Conservation (phyloP, 2,329 filamentous ascomycete species). For the Aspergillus phoenicis region DNA sequence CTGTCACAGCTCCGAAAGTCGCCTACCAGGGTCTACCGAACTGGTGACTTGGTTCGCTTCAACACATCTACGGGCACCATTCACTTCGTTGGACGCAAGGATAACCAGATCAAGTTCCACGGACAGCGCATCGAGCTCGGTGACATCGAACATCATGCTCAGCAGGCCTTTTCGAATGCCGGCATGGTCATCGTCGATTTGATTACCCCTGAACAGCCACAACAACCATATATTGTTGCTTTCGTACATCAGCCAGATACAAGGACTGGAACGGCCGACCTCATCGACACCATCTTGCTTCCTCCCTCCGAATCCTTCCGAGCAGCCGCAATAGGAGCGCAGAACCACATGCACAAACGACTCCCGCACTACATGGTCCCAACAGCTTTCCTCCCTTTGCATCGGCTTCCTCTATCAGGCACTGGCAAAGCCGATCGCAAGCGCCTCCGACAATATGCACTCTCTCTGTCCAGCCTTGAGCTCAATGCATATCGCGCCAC, state of each 20-base stretch:
- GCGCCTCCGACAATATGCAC: conserved; percentile 28
- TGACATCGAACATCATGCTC: neutral
- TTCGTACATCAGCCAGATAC: neutral
- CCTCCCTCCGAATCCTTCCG: neutral
- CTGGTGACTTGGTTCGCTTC: neutral
- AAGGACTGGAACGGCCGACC: neutral
- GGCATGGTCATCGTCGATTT: neutral
- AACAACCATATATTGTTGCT: neutral
- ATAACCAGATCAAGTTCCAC: conserved; percentile 60
- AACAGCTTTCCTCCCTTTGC: conserved; percentile 13
- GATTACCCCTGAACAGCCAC: neutral
- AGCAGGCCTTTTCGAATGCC: neutral
- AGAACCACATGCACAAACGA: neutral
- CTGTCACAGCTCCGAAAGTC: neutral
- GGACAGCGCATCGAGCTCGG: conserved; percentile 52
- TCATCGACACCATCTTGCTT: neutral
- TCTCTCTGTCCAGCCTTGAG: neutral
- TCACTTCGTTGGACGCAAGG: neutral
- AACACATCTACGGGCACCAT: neutral
- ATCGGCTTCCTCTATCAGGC: conserved; percentile 34
- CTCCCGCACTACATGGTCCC: conserved; percentile 5
- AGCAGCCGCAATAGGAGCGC: neutral
- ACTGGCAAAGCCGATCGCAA: conserved; percentile 40
- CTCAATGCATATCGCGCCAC: neutral
- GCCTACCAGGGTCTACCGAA: neutral